Evolutionary conservation across 2,329 filamentous ascomycete genomes (phyloP).

Genomic region (Periconia macrospinosa): DNA sequence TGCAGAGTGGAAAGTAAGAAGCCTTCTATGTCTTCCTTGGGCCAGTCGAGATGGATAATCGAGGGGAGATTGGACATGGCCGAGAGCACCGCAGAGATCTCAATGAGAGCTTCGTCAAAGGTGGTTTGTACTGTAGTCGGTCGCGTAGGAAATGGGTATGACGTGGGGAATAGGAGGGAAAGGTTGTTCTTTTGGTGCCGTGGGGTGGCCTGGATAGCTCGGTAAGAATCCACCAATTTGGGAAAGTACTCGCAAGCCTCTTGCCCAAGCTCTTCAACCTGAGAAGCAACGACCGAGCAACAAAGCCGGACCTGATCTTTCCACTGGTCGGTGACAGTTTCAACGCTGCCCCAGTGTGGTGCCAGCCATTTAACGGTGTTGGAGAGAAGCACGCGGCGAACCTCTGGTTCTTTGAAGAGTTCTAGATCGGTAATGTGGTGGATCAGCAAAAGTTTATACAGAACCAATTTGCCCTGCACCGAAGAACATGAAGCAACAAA

Average conservation of each 20-base stretch:
- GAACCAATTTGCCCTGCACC: constrained; percentile 85
- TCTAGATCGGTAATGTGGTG: constrained; percentile 85
- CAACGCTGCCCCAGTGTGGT: constrained; percentile 84
- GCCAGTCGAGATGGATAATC: constrained; percentile 74
- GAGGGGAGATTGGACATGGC: constrained; percentile 74
- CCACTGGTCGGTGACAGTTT: constrained; percentile 79
- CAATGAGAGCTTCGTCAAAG: constrained; percentile 86
- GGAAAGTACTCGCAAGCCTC: constrained; percentile 88
- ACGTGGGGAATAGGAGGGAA: constrained; percentile 85
- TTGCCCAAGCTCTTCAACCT: constrained; percentile 75
- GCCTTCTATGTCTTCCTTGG: constrained; percentile 71
- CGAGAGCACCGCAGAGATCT: constrained; percentile 85
- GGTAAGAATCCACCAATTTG: constrained; percentile 87
- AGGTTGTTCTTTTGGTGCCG: constrained; percentile 63
- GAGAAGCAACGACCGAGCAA: constrained; percentile 87
- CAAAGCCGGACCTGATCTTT: constrained; percentile 90
- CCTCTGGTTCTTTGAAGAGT: constrained; percentile 77
- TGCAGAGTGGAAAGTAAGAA: constrained; percentile 79
- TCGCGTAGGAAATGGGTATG: constrained; percentile 85
- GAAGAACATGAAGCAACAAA: constrained; percentile 88
- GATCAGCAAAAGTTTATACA: constrained; percentile 91
- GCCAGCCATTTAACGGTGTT: constrained; percentile 90
- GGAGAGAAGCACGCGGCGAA: constrained; percentile 71
- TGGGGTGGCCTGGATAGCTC: constrained; percentile 70
- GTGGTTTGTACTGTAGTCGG: constrained; percentile 60